Base-by-base conservation (phyloP, 441 rosid genomes). In the Gossypium gossypioides region DNA sequence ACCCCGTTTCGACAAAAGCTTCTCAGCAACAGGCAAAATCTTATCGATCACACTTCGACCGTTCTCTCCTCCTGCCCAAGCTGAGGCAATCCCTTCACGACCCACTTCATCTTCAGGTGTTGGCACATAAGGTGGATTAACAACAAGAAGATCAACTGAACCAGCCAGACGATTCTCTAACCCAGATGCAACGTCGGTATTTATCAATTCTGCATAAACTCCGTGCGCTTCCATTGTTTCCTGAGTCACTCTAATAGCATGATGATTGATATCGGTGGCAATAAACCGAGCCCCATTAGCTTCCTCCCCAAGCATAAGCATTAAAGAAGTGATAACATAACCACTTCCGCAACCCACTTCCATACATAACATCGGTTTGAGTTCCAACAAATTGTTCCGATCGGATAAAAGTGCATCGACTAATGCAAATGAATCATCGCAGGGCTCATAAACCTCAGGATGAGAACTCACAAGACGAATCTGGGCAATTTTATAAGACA, bases 21-120 rank as follows among this genome's bases (percentile, higher is more conserved):
- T 76, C 62, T 88, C 91, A 22, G 90, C 93, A 67, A 88, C 78
- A 0, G 92, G 92, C 81, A 95, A 72, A 50, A 95, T 92, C 77
- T 82, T 87, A 66, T 92, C 91, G 0, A 95, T 95, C 6, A 92
- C 89, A 1, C 73, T 72, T 58, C 98, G 82, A 16, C 99, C 98
- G 72, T 95, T 88, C 74, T 87, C 88, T 9, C 97, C 99, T 76
- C 99, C 98, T 29, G 99, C 99, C 99, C 98, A 95, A 72, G 99
- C 83, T 48, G 97, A 83, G 6, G 93, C 81, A 61, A 92, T 95
- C 56, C 98, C 99, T 72, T 81, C 84, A 75, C 74, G 51, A 4
- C 97, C 97, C 58, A 91, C 98, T 80, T 95, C 99, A 63, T 87
- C 84, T 50, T 92, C 97, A 0, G 97, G 99, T 0, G 98, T 95